Base-by-base conservation (phyloP, 1,284 basidiomycete genomes). In the Sporisorium sorghi region DNA sequence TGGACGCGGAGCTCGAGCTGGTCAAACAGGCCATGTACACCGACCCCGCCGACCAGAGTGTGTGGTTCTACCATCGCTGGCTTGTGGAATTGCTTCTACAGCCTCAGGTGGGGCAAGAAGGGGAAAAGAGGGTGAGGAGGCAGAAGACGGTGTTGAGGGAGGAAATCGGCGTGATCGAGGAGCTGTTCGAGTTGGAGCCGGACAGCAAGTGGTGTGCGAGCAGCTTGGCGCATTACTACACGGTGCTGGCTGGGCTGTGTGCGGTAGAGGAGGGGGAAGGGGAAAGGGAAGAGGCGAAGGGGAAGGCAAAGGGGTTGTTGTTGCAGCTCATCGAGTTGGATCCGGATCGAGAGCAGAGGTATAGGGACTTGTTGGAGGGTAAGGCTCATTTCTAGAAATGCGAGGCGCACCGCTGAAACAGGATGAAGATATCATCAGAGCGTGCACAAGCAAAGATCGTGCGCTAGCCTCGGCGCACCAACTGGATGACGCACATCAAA, bases 21-120 rank as follows among this genome's bases (percentile, higher is more conserved):
- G 91, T 97, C 21, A 89, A 91, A 73, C 94, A 97, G 81, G 97
- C 96, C 0, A 89, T 99, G 86, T 99, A 94, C 86, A 97, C 95
- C 0, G 96, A 98, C 83, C 97, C 97, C 1, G 89, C 90, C 50
- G 97, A 99, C 85, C 94, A 97, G 85, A 94, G 93, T 67, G 93
- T 93, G 0, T 99, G 97, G 97, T 90, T 98, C 58, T 99, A 99
- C 84, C 97, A 99, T 82, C 89, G 93, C 17, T 99, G 96, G 95
- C 88, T 99, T 0, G 88, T 98, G 51, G 93, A 92, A 7, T 30
- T 28, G 10, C 24, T 58, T 14, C 21, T 30, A 8, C 15, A n/a
- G 3, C 30, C 42, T 5, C 23, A 24, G 23, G 35, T 2, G 5
- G 35, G 37, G 5, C 3, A 19, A 19, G n/a, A 19, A 9, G 37